Evolutionary conservation across 176 grass and related monocot species (phyloP), one percentile per base, ranked within the genome.

Genomic region (Cocos nucifera): DNA sequence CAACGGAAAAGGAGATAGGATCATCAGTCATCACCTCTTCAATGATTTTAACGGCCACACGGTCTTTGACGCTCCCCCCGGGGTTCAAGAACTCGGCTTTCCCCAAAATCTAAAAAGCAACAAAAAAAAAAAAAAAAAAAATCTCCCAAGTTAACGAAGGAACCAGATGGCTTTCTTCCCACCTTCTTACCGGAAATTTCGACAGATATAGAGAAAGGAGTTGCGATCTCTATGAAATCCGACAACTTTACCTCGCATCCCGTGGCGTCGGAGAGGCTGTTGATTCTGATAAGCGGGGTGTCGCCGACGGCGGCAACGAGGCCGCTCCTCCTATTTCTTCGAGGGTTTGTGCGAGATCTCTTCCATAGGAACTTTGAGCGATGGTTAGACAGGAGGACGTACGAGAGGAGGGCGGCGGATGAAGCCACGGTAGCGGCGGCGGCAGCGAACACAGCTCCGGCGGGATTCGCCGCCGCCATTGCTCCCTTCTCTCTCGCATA

Each of bases 61-160:
- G 81, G 69, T 92, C 93, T 65, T 97, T 97, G 54, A 98, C 87
- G 49, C 87, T 98, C 15, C 87, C 87, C 32, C 93, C 93, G 14
- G 93, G 93, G 54, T 92, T 98, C n/a, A 98, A 76, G 50, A 98
- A 98, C 79, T 98, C 93, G 5, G 87, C 87, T 83, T 98, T 98
- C 59, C 87, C 93, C 27, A 92, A 67, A 80, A 98, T 98, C 92
- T 97, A 67, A 76, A 32, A 39, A 80, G 48, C 35, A 44, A 44
- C 8, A 50, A 17, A 49, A 62, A 22, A 75, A 25, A 23, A 0
- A 23, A 23, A 1, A 1, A 19, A 75, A 64, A 4, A 73, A 22
- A 50, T 30, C 5, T 28, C 7, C 25, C 26, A 54, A 39, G 39
- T 22, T 73, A 69, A 53, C 51, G 3, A 20, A 62, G 17, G 4